A percentile compares a stretch with the other conserved stretches of the same genome.
phyloP scores from a whole-genome alignment of 2,329 filamentous ascomycete genomes.

The Neobulgaria alba region DNA sequence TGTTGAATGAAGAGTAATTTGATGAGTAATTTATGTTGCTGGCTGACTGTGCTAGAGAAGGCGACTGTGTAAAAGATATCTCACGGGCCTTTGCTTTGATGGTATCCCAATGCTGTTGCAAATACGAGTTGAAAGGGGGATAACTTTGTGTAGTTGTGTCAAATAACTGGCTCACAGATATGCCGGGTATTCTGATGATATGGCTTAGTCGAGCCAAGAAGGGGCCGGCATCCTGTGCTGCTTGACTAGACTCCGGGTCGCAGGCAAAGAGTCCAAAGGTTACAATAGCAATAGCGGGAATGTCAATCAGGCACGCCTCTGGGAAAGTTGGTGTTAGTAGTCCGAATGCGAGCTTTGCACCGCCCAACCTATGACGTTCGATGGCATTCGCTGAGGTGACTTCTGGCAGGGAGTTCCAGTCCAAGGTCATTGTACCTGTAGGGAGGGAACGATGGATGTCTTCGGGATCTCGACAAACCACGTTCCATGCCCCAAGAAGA shows the following conservation, averaged over 20 bases:
- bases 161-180: conserved; percentile 11
- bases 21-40: neutral
- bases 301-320: conserved; percentile 4
- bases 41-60: neutral
- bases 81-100: neutral
- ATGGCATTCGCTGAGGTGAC: conserved; percentile 9
- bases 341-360: conserved; percentile 13
- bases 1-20: neutral
- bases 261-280: conserved; percentile 20
- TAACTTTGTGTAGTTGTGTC: conserved; percentile 8
- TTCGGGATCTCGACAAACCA: conserved; percentile 18
- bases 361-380: conserved; percentile 8
- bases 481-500: conserved; percentile 27
- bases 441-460: conserved; percentile 6
- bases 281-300: conserved; percentile 21
- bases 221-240: conserved; percentile 5
- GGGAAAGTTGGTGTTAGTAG: conserved; percentile 17
- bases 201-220: conserved; percentile 10
- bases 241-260: conserved; percentile 1
- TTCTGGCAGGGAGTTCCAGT: conserved; percentile 22
- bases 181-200: conserved; percentile 8
- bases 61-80: neutral
- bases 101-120: neutral
- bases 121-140: neutral
- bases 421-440: conserved; percentile 6